phyloP scores from a whole-genome alignment of 2,329 filamentous ascomycete species.

The Cladophialophora bantiana region DNA sequence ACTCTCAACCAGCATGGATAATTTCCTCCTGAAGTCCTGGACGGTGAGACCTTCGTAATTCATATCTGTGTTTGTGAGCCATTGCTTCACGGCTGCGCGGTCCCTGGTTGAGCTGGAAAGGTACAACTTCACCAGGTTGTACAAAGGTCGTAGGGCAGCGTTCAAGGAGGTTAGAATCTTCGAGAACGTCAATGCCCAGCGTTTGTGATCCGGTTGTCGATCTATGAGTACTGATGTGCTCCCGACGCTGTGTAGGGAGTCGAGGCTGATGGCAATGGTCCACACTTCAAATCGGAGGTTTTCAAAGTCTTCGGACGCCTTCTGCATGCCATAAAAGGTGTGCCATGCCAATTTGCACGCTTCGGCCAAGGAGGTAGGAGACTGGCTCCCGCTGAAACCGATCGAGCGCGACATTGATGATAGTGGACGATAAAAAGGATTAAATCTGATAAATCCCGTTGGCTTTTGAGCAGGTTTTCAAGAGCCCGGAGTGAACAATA shows the following conservation, averaged over 20 bases:
- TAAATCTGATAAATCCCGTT: background rate
- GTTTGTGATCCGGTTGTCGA: constrained; percentile 33
- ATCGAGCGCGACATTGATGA: constrained; percentile 26
- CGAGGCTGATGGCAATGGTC: constrained; percentile 37
- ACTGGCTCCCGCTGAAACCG: constrained; percentile 24
- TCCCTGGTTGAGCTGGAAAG: constrained; percentile 30
- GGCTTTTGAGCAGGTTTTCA: constrained; percentile 14
- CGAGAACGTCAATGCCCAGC: constrained; percentile 36
- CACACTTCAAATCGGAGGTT: constrained; percentile 38
- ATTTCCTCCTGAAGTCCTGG: constrained; percentile 35
- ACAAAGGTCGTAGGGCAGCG: constrained; percentile 30
- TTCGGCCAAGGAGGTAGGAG: constrained; percentile 29
- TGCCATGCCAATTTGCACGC: constrained; percentile 37
- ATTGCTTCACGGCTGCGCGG: constrained; percentile 29
- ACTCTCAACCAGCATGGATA: constrained; percentile 37
- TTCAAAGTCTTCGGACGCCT: constrained; percentile 37
- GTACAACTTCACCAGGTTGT: constrained; percentile 34
- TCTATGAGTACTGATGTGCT: constrained; percentile 35
- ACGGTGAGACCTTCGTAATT: constrained; percentile 35
- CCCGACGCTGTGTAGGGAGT: constrained; percentile 36
- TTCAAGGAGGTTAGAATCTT: constrained; percentile 34
- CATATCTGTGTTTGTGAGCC: constrained; percentile 31
- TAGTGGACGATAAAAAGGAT: constrained; percentile 1
- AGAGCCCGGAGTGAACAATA: constrained; percentile 1
- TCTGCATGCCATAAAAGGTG: constrained; percentile 37